Evolutionary conservation across 1,284 basidiomycete species (phyloP), one percentile per base, ranked within the genome.

Genomic region (Pulveroboletus sp.): DNA sequence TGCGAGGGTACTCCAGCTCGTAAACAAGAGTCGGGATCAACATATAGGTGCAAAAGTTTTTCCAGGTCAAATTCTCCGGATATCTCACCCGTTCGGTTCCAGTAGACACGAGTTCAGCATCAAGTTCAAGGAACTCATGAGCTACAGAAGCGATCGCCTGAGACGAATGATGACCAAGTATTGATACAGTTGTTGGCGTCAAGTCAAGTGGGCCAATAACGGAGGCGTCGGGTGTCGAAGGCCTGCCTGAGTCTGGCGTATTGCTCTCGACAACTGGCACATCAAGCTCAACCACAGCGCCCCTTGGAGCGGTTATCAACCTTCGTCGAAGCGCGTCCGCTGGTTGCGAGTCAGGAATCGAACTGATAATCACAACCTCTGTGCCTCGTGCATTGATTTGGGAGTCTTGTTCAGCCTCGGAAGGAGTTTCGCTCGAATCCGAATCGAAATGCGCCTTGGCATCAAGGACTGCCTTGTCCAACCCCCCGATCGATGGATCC

Each of bases 21-120:
- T 99, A 99, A 7, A 98, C 94, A 46, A 99, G 80, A 0, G 94
- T 94, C 12, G 97, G 96, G 45, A 95, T 88, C 49, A 96, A 77
- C 73, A 94, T 85, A 73, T 96, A 99, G 53, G 92, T 85, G 45
- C 85, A 83, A 70, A 97, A 99, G 74, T 96, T 92, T 68, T 80
- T 83, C 66, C 86, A 83, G 0, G 87, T 89, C 62, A 98, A 82
- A 70, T 96, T 98, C 48, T 87, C 77, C 0, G 96, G 96, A 86
- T 92, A 99, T 26, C 81, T 82, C 42, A 94, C 80, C 48, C 77
- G 75, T 43, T 78, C 72, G 0, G 83, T 81, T 3, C 94, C 92
- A 26, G 81, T 78, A 55, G 87, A 89, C 24, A 84, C 83, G 18
- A 98, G 78, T 66, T 96, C 93, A 25, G 81, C 81, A 63, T 91